Percentiles rank a stretch among this genome's conserved stretches.
Evolutionary conservation across 768 basidiomycete species (phyloP).

Genomic region (Suillus variegatus): DNA sequence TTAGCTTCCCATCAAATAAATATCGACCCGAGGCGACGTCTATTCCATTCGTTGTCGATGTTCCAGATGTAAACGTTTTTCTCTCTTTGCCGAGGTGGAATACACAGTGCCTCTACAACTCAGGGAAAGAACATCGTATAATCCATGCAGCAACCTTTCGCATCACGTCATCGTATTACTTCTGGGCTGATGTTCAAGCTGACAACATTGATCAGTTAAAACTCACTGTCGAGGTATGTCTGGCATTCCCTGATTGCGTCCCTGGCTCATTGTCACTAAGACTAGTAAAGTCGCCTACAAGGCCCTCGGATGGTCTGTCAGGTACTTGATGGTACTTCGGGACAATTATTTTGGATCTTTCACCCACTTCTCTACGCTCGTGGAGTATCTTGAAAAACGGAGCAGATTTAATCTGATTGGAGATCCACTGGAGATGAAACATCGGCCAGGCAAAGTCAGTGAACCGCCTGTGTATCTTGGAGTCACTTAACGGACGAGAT

Average conservation of each 20-base stretch:
- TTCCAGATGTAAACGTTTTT: conserved; percentile 54
- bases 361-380: conserved; percentile 87
- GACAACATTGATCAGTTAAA: conserved; percentile 80
- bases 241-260: not conserved
- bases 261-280: conserved; percentile 35
- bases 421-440: conserved; percentile 80
- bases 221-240: conserved; percentile 58
- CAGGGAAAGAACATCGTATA: conserved; percentile 59
- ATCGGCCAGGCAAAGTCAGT: conserved; percentile 74
- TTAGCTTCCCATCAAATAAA: conserved; percentile 65
- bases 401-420: conserved; percentile 61
- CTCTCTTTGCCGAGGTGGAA: conserved; percentile 89
- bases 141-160: conserved; percentile 57
- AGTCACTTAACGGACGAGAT: conserved; percentile 10
- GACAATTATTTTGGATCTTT: conserved; percentile 96
- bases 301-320: conserved; percentile 83
- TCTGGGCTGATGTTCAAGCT: conserved; percentile 62
- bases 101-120: conserved; percentile 71
- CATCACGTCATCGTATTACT: conserved; percentile 73
- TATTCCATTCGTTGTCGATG: conserved; percentile 64
- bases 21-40: conserved; percentile 72
- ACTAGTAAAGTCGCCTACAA: conserved; percentile 59
- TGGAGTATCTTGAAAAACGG: conserved; percentile 79
- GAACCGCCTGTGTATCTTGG: not conserved
- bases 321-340: conserved; percentile 84